Evolutionary conservation across 257 asterid genomes (phyloP).

Genomic region (Ligustrum vulgare): DNA sequence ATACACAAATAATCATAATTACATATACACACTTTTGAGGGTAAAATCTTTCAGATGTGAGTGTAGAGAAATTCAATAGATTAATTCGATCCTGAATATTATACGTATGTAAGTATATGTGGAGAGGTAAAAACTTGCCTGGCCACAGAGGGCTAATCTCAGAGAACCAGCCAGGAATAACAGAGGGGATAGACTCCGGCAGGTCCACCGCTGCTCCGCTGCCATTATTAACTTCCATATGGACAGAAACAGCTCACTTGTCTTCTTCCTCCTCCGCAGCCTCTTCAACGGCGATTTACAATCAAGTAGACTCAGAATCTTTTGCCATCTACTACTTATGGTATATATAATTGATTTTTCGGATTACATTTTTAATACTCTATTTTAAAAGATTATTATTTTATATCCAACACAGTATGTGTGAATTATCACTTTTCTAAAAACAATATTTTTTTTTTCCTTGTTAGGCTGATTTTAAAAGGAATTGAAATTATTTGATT

Average conservation of each 20-base stretch:
- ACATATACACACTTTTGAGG: no score
- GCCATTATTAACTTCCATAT: slow-evolving; percentile 50
- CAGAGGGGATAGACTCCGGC: slow-evolving; percentile 51
- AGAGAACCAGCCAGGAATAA: slow-evolving; percentile 90
- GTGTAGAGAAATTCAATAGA: neutral
- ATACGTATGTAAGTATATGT: neutral
- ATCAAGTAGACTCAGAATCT: neutral
- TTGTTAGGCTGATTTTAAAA: no score
- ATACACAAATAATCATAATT: neutral
- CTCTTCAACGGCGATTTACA: slow-evolving; percentile 22
- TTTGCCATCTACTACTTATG: neutral
- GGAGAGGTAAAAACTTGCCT: slow-evolving; percentile 41
- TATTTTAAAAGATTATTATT: no score
- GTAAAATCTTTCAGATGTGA: no score
- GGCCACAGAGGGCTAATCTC: slow-evolving; percentile 99
- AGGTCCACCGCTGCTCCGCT: slow-evolving; percentile 25
- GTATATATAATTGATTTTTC: no score
- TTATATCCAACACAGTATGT: no score
- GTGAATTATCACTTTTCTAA: no score
- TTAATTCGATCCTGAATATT: neutral
- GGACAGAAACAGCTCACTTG: slow-evolving; percentile 1
- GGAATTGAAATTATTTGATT: no score
- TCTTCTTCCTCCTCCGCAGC: slow-evolving; percentile 6
- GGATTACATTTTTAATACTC: no score
- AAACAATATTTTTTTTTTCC: no score